phyloP scores from a whole-genome alignment of 345 rosid genomes.

The Hypericum perforatum region DNA sequence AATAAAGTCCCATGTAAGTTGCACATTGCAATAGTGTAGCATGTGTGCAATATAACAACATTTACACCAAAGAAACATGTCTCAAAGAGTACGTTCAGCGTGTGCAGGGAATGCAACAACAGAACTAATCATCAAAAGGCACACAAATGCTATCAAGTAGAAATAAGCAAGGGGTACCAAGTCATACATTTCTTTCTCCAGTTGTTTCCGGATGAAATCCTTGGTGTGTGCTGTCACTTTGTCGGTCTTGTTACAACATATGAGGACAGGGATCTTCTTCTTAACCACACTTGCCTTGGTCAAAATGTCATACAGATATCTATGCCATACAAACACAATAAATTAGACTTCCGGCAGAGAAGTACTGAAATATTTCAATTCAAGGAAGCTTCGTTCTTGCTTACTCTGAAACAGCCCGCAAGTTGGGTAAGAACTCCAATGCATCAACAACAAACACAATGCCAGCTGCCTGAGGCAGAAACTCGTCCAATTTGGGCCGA shows the following conservation, averaged over 20 bases:
- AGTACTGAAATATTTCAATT: background rate
- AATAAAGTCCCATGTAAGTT: no score
- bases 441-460: slow-evolving; percentile 83
- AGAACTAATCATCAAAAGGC: slow-evolving; percentile 2
- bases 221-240: slow-evolving; percentile 90
- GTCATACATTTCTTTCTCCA: slow-evolving; percentile 90
- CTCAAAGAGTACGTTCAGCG: background rate
- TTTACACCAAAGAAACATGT: background rate
- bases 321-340: slow-evolving; percentile 19
- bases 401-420: slow-evolving; percentile 74
- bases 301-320: slow-evolving; percentile 84
- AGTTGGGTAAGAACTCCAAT: slow-evolving; percentile 74
- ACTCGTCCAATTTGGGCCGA: slow-evolving; percentile 69
- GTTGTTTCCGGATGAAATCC: slow-evolving; percentile 81
- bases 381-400: background rate
- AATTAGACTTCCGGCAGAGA: slow-evolving; percentile 1
- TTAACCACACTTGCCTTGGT: slow-evolving; percentile 66
- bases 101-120: background rate
- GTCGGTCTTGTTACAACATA: slow-evolving; percentile 89
- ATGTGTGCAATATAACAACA: background rate
- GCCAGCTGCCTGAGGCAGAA: slow-evolving; percentile 77
- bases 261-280: slow-evolving; percentile 64
- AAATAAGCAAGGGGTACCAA: background rate
- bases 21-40: background rate
- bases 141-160: background rate